Evolutionary conservation across 1,284 basidiomycete genomes (phyloP), one percentile per base, ranked within the genome.

Genomic region (Chondrostereum purpureum): DNA sequence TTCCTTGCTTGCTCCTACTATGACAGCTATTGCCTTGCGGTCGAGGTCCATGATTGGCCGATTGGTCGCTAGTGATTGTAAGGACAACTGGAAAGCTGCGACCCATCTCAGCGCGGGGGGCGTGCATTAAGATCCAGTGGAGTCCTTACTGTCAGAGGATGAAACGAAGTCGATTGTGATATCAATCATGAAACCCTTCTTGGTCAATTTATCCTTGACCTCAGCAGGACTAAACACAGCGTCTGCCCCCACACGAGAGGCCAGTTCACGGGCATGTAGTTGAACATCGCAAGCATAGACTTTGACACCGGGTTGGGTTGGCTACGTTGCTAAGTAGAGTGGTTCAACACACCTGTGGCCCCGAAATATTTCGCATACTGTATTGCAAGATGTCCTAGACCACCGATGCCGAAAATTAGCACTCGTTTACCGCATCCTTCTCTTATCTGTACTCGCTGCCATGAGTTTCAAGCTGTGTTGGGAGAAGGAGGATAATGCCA

Each of bases 351-450:
- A 50, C 49, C 49, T 16, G 52, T 55, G n/a, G 55, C 55, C 10
- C 58, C 58, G 36, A 55, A 54, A 40, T 48, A 43, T 39, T 56
- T 57, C 1, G 59, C 58, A 34, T 54, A 54, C 44, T 63, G 60
- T 5, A 63, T 46, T 0, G 59, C 61, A 2, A 61, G 52, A 37
- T 60, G 60, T 0, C 61, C 60, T 6, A 63, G 49, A 1, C 61
- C 60, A 12, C 61, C 61, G 35, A 58, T 52, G 12, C 61, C 61
- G 34, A 58, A 56, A 19, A 62, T 60, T 17, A 60, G 50, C 2
- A 62, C 58, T 21, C 50, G 52, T 34, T 5, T 20, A 20, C 24
- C n/a, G 27, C 17, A 16, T 18, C 12, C 22, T 8, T 19, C 12
- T 3, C 19, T 33, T 19, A 46, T 41, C 40, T 41, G 14, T 36